Conservation (phyloP, 176 grass and related monocot genomes). For the Alloteropsis semialata region DNA sequence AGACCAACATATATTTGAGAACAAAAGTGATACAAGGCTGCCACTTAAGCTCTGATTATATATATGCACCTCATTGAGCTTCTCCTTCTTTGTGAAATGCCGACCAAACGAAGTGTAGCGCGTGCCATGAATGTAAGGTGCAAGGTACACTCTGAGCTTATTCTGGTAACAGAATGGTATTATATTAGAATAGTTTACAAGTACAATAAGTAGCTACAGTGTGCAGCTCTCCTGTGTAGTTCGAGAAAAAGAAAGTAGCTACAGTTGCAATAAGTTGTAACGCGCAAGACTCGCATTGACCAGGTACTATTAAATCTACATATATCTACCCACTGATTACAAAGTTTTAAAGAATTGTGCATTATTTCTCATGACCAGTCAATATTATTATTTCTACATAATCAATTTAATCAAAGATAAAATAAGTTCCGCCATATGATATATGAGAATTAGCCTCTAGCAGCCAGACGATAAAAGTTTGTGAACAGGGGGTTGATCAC, state of each 20-base stretch:
- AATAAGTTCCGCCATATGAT: neutral
- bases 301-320: neutral
- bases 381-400: neutral
- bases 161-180: slow-evolving; percentile 42
- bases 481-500: neutral
- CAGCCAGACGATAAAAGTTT: neutral
- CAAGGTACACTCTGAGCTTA: slow-evolving; percentile 68
- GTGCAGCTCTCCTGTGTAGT: no score
- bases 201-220: no score
- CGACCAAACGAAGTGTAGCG: slow-evolving; percentile 83
- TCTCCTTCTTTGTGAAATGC: slow-evolving; percentile 80
- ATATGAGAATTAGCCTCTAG: neutral
- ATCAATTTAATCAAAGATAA: neutral
- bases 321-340: neutral
- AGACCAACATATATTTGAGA: neutral
- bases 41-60: neutral
- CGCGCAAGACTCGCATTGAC: neutral
- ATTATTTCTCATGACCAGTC: neutral
- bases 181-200: neutral
- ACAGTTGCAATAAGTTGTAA: neutral
- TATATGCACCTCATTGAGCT: slow-evolving; percentile 57
- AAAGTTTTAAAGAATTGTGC: neutral
- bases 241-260: no score
- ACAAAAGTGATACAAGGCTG: neutral
- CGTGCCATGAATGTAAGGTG: slow-evolving; percentile 76